phyloP scores from a whole-genome alignment of 2,329 filamentous ascomycete genomes.

The Aspergillus cejpii region DNA sequence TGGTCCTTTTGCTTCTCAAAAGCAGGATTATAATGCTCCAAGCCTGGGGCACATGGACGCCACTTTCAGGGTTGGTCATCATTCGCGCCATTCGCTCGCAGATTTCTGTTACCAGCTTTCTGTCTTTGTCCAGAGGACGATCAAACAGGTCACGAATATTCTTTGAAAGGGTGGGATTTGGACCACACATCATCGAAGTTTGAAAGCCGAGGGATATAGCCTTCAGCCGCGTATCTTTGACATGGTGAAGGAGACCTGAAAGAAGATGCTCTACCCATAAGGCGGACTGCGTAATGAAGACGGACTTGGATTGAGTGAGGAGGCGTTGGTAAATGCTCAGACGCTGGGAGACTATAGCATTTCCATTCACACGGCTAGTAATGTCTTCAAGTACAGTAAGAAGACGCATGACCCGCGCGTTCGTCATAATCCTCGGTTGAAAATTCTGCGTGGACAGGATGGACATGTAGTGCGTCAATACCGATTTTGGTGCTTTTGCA shows the following conservation, averaged over 20 bases:
- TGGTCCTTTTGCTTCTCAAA: conserved; percentile 55
- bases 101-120: conserved; percentile 63
- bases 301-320: conserved; percentile 60
- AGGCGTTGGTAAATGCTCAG: conserved; percentile 73
- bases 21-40: conserved; percentile 81
- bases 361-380: conserved; percentile 67
- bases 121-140: conserved; percentile 46
- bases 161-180: conserved; percentile 60
- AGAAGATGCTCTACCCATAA: conserved; percentile 81
- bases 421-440: conserved; percentile 63
- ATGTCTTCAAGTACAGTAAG: conserved; percentile 65
- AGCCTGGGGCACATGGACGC: conserved; percentile 69
- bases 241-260: conserved; percentile 68
- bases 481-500: conserved; percentile 61
- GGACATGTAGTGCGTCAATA: conserved; percentile 72
- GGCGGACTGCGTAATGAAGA: conserved; percentile 62
- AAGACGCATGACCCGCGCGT: conserved; percentile 62
- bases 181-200: conserved; percentile 61
- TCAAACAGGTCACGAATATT: conserved; percentile 53
- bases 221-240: conserved; percentile 67
- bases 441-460: conserved; percentile 77
- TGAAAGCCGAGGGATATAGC: conserved; percentile 70
- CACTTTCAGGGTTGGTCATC: conserved; percentile 54
- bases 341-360: conserved; percentile 70
- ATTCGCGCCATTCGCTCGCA: conserved; percentile 61